Evolutionary conservation across 352 stramenopile species (phyloP), one percentile per base, ranked within the genome.

Genomic region (Globisporangium paddicum): DNA sequence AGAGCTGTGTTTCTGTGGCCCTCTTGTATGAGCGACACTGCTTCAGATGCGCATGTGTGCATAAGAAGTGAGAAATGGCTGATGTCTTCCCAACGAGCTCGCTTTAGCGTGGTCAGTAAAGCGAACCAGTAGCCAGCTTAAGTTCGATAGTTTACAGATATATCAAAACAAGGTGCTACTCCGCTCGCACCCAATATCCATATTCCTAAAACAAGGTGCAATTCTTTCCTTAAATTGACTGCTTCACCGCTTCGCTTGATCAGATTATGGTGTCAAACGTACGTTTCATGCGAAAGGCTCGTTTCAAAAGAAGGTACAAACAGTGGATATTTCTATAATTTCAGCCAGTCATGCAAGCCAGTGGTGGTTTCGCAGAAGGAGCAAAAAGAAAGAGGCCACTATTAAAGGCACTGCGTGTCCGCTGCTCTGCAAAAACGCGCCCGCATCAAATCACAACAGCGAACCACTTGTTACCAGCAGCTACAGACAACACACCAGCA

Each of bases 291-390:
- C 28, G 3, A 32, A 32, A 32, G 28, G 28, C 28, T 32, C 3
- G 28, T 32, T 32, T 32, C 3, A 32, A 32, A 32, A 32, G 28
- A 32, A 32, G 28, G 28, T 32, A 6, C 32, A 18, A 30, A 42
- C 11, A 32, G 35, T 47, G 51, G 51, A 57, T 57, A 47, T 57
- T 57, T 57, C 37, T 25, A 21, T 13, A 48, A 46, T 46, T 57
- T 47, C 19, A 57, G 51, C 51, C 35, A 57, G 26, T 48, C 51
- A 57, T 2, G 2, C 16, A 14, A 53, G 19, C n/a, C 19, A 4
- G 49, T 18, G 30, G 30, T 55, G 49, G 49, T 55, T 55, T 55
- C 49, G 34, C 30, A 52, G 28, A 13, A 38, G 13, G 34, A 38
- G 34, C 34, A 14, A 38, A 38, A 38, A 38, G 34, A 41, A 41